These are phyloP conservation scores for Cytospora chrysosperma DNA, from an alignment of 2,329 filamentous ascomycete genomes.

Conservation along the genomic window DNA sequence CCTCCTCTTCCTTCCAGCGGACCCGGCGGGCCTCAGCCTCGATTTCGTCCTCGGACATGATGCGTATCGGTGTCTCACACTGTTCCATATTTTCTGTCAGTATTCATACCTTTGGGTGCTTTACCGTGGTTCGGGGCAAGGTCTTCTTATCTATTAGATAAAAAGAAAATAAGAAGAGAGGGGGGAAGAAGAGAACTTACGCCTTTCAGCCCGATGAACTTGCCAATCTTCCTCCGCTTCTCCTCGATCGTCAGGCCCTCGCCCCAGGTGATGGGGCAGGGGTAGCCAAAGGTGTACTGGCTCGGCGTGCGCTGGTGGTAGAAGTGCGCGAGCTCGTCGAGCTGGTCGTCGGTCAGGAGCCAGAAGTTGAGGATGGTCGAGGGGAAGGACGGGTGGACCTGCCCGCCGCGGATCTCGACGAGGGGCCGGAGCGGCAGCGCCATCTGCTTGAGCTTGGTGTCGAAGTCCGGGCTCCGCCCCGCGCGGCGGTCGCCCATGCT, in stretches of 20 bases:
- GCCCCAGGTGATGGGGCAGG: conserved; percentile 65
- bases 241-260: conserved; percentile 56
- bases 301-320: conserved; percentile 68
- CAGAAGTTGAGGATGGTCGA: conserved; percentile 67
- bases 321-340: conserved; percentile 68
- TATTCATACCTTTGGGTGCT: not conserved
- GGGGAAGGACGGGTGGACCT: conserved; percentile 65
- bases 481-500: conserved; percentile 39
- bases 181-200: conserved; percentile 5
- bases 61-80: conserved; percentile 25
- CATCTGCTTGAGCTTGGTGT: conserved; percentile 64
- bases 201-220: conserved; percentile 72
- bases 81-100: conserved; percentile 8
- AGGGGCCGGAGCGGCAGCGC: conserved; percentile 65
- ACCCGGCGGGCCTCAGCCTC: conserved; percentile 42
- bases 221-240: conserved; percentile 70
- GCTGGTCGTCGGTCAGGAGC: conserved; percentile 68
- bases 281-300: conserved; percentile 59
- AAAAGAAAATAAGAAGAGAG: not conserved
- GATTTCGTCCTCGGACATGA: conserved; percentile 50
- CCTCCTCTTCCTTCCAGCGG: conserved; percentile 41
- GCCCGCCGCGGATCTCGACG: conserved; percentile 60
- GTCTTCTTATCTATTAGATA: not conserved
- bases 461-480: conserved; percentile 51
- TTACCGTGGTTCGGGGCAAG: not conserved